A percentile compares a stretch with the other conserved stretches of the same genome.
These are phyloP conservation scores for Aspergillus vadensis DNA, from an alignment of 2,329 filamentous ascomycete species.

Conservation along the genomic window DNA sequence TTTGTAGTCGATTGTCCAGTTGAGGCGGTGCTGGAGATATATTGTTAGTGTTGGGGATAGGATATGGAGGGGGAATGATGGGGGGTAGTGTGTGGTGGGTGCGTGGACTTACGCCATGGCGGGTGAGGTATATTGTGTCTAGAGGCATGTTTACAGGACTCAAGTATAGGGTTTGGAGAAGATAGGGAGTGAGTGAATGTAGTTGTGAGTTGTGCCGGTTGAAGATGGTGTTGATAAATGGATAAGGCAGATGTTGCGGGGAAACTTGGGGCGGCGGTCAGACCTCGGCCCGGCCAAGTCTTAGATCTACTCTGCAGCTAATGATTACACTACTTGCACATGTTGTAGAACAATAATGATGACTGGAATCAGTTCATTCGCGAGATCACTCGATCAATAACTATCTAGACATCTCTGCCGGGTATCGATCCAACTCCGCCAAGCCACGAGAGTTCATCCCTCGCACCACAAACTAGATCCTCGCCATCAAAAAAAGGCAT, in stretches of 20 bases:
- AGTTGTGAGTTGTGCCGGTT: background rate
- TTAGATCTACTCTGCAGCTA: background rate
- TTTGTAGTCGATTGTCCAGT: constrained; percentile 79
- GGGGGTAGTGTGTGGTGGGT: background rate
- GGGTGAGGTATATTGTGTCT: constrained; percentile 71
- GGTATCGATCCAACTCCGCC: constrained; percentile 26
- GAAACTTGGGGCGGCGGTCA: constrained; percentile 7
- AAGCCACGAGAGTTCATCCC: constrained; percentile 18
- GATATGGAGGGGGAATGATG: background rate
- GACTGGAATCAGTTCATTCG: constrained; percentile 12
- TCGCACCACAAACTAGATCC: background rate
- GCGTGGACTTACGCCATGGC: constrained; percentile 67
- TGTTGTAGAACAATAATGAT: background rate
- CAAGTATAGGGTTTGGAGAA: background rate
- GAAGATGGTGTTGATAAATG: background rate
- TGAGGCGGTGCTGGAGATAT: constrained; percentile 91
- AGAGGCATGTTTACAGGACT: constrained; percentile 56
- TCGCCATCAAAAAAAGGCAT: constrained; percentile 27
- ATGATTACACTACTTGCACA: background rate
- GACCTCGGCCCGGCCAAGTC: constrained; percentile 11
- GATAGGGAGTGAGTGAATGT: background rate
- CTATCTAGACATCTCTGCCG: constrained; percentile 31
- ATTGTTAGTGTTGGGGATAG: background rate
- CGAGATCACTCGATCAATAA: constrained; percentile 22
- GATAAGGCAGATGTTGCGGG: constrained; percentile 21